Conservation (phyloP, 768 basidiomycete genomes). For the Panaeolus papilionaceus region DNA sequence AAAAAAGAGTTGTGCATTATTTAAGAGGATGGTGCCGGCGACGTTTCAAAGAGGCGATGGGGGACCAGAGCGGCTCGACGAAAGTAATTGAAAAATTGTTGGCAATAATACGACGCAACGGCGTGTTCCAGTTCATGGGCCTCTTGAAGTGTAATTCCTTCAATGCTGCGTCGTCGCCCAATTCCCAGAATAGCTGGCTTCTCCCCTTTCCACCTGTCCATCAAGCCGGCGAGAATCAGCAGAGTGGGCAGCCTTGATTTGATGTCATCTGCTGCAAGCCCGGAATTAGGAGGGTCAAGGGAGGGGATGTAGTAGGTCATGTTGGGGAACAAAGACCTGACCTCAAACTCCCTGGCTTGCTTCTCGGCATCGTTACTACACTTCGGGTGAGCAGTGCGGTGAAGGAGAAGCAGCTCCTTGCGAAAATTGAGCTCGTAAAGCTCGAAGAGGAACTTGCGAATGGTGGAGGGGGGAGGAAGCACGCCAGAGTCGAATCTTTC, state of each 20-base stretch:
- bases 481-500: neutral
- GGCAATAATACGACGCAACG: constrained; percentile 14
- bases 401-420: constrained; percentile 4
- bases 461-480: neutral
- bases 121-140: constrained; percentile 7
- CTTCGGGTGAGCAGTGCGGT: neutral
- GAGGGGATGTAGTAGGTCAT: neutral
- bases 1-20: neutral
- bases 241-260: constrained; percentile 7
- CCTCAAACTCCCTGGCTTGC: neutral
- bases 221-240: neutral
- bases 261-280: neutral
- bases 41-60: constrained; percentile 13
- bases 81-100: constrained; percentile 18
- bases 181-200: neutral
- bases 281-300: neutral
- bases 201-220: constrained; percentile 4
- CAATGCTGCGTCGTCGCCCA: neutral
- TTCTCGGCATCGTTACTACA: neutral
- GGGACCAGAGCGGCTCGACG: constrained; percentile 16
- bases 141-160: neutral
- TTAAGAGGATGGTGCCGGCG: neutral
- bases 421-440: constrained; percentile 18
- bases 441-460: neutral
- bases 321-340: neutral